Base-by-base conservation (phyloP, 2,329 filamentous ascomycete genomes). In the Verticillium longisporum region DNA sequence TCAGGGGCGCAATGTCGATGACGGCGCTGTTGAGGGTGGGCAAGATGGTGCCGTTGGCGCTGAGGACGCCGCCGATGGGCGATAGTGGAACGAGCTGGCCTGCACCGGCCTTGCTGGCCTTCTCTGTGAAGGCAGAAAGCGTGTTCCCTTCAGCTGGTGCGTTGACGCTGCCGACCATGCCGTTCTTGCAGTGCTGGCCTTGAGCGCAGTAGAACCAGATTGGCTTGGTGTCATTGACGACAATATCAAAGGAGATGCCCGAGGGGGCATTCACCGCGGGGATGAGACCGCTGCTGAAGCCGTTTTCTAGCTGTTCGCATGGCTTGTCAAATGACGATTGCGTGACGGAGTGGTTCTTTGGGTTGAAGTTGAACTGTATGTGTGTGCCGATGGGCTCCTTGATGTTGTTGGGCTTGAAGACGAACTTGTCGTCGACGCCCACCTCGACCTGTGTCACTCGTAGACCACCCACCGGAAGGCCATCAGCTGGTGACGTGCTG, bases 191-290 rank as follows among this genome's bases (percentile, higher is more conserved):
- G 73, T 88, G 86, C 61, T 75, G 79, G 36, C 68, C 77, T 62
- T 86, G 82, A 14, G 81, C 81, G 70, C 85, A 88, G 77, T 87
- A 88, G 68, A 83, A 81, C 85, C 86, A 88, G 62, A 88, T 80
- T 1, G 86, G 85, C 41, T 72, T 71, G 10, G 65, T 64, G 55
- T 79, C 82, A 2, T 75, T 77, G 66, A 81, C 74, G 62, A 80
- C 65, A 21, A 65, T 54, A 9, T 66, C 7, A 59, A 65, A 31
- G 15, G 60, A 58, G 60, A 68, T 69, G 14, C 64, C 65, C 31
- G 66, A 61, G 9, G 60, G 34, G 3, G 38, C 26, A 1, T 63
- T 73, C 72, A 55, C 80, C 75, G 64, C 80, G 76, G 75, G 80
- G 80, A 70, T 71, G 72, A 83, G 84, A 41, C 81, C 81, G 15